phyloP scores from a whole-genome alignment of 202 grass and related monocot species.

The Digitaria exilis region DNA sequence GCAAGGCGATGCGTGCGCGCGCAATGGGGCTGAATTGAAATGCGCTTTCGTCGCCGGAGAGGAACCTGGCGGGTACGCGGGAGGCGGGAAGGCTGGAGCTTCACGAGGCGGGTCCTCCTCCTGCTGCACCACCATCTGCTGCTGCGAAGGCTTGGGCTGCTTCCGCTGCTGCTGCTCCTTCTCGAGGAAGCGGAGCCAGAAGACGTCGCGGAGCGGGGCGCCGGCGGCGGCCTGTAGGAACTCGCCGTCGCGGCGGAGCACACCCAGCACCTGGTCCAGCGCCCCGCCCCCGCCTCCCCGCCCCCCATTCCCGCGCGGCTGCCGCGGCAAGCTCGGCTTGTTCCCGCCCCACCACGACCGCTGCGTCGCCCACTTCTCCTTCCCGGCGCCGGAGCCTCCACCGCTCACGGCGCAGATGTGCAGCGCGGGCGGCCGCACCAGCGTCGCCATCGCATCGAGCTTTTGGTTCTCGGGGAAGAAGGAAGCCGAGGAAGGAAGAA shows the following conservation, averaged over 20 bases:
- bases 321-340: slow-evolving; percentile 40
- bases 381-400: slow-evolving; percentile 21
- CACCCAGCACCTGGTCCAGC: slow-evolving; percentile 60
- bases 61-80: slow-evolving; percentile 40
- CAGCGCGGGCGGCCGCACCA: slow-evolving; percentile 46
- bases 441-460: slow-evolving; percentile 49
- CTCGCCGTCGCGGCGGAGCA: slow-evolving; percentile 62
- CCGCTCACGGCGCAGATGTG: slow-evolving; percentile 47
- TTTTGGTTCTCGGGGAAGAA: slow-evolving; percentile 20
- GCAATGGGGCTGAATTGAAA: slow-evolving; percentile 23
- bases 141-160: neutral
- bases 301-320: slow-evolving; percentile 17
- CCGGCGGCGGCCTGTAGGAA: slow-evolving; percentile 57
- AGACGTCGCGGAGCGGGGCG: slow-evolving; percentile 43
- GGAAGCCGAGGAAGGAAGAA: neutral
- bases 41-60: neutral
- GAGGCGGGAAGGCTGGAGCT: slow-evolving; percentile 26
- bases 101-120: neutral
- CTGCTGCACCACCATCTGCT: neutral
- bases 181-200: slow-evolving; percentile 91
- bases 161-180: slow-evolving; percentile 42
- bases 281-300: slow-evolving; percentile 6
- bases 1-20: slow-evolving; percentile 21
- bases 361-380: slow-evolving; percentile 34
- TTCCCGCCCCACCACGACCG: slow-evolving; percentile 44